Evolutionary conservation across 2,329 filamentous ascomycete species (phyloP).

Genomic region (Podosphaera xanthii): DNA sequence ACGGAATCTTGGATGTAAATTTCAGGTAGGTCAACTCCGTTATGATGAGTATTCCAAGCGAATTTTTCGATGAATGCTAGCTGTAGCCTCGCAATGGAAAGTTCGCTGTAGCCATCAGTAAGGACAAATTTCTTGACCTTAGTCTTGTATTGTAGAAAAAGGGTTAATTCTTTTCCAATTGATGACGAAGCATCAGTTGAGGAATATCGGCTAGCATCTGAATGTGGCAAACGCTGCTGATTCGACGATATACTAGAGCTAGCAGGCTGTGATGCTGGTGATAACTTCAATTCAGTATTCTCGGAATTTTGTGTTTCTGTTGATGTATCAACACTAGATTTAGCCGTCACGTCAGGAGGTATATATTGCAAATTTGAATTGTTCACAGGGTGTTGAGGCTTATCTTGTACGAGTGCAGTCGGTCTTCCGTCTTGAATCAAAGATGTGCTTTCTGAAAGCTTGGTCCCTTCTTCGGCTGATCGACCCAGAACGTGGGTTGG

Average conservation of each 20-base stretch:
- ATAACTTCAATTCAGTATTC: no score
- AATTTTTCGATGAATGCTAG: constrained; percentile 98
- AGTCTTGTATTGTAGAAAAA: constrained; percentile 91
- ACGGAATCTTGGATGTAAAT: constrained; percentile 95
- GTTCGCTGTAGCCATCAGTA: constrained; percentile 57
- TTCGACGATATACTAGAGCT: no score
- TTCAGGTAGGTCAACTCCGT: constrained; percentile 78
- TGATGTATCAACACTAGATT: no score
- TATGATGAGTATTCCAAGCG: constrained; percentile 92
- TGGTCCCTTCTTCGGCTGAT: constrained; percentile 31
- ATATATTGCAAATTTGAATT: no score
- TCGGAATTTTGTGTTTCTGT: no score
- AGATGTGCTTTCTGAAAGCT: neutral
- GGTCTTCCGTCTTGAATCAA: no score
- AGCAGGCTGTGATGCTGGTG: no score
- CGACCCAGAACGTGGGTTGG: constrained; percentile 34
- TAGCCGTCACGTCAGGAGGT: no score
- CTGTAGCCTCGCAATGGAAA: constrained; percentile 73
- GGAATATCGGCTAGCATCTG: constrained; percentile 27
- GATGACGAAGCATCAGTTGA: constrained; percentile 42
- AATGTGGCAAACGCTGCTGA: constrained; percentile 20
- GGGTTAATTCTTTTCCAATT: constrained; percentile 63
- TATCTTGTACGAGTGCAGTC: no score
- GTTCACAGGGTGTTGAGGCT: no score
- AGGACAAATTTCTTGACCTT: constrained; percentile 93